phyloP scores from a whole-genome alignment of 2,329 filamentous ascomycete species.

The Aspergillus viridinutans region DNA sequence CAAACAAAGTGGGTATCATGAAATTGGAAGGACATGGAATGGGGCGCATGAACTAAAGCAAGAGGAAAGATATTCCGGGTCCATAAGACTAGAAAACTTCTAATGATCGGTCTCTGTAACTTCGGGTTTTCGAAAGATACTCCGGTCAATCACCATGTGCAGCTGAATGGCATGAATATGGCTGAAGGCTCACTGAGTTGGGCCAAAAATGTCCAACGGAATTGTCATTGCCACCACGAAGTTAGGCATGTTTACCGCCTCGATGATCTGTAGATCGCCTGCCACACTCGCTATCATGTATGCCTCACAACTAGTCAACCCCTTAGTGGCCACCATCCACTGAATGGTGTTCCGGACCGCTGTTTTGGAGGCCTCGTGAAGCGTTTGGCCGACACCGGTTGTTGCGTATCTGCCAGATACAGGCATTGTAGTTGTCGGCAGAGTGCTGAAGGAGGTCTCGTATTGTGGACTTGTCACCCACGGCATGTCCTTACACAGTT shows the following conservation, averaged over 20 bases:
- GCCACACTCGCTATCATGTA: constrained; percentile 53
- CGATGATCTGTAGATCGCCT: constrained; percentile 48
- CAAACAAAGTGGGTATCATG: neutral
- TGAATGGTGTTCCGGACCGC: constrained; percentile 47
- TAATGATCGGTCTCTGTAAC: neutral
- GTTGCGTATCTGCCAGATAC: constrained; percentile 45
- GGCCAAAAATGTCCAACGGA: constrained; percentile 45
- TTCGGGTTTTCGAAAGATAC: neutral
- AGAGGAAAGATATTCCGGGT: neutral
- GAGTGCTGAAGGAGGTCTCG: constrained; percentile 31
- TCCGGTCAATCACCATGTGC: neutral
- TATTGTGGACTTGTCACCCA: constrained; percentile 50
- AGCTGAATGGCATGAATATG: neutral
- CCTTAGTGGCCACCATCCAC: constrained; percentile 48
- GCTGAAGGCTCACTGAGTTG: neutral
- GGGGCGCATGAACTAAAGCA: neutral
- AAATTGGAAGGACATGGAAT: neutral
- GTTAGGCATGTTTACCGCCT: constrained; percentile 54
- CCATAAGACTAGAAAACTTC: neutral
- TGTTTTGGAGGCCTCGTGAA: constrained; percentile 48
- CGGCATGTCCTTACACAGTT: constrained; percentile 44
- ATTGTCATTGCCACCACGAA: constrained; percentile 50
- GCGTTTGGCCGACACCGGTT: constrained; percentile 46
- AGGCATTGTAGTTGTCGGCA: constrained; percentile 20
- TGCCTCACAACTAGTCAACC: constrained; percentile 44